These are phyloP conservation scores for Fraxinus greggii DNA, from an alignment of 305 asterid species.

Conservation along the genomic window DNA sequence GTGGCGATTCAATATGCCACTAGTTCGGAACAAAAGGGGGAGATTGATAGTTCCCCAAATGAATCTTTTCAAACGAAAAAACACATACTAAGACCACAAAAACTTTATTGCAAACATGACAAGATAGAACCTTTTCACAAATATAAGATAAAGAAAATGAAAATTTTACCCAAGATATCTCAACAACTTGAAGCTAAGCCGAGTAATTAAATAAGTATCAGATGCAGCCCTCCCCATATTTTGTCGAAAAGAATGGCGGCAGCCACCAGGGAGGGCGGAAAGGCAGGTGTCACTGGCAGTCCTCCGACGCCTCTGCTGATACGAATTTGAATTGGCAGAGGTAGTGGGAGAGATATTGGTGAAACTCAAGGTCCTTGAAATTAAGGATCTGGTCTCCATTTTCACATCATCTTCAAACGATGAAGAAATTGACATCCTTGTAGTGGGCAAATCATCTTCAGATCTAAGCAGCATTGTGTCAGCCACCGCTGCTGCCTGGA, in stretches of 20 bases:
- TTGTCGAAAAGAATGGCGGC: slow-evolving; percentile 35
- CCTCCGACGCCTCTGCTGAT: slow-evolving; percentile 63
- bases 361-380: slow-evolving; percentile 54
- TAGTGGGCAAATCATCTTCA: slow-evolving; percentile 41
- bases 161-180: slow-evolving; percentile 65
- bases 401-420: slow-evolving; percentile 39
- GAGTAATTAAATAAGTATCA: slow-evolving; percentile 54
- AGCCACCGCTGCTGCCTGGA: slow-evolving; percentile 23
- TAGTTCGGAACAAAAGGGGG: background rate
- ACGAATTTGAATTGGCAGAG: slow-evolving; percentile 25
- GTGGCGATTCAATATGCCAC: background rate
- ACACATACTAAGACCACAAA: background rate
- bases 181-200: slow-evolving; percentile 54
- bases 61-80: background rate
- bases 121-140: background rate
- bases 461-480: slow-evolving; percentile 55
- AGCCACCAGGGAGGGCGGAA: slow-evolving; percentile 29
- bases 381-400: slow-evolving; percentile 52
- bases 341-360: slow-evolving; percentile 22
- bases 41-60: background rate
- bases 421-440: slow-evolving; percentile 48
- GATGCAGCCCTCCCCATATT: slow-evolving; percentile 54
- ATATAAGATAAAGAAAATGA: background rate
- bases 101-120: background rate
- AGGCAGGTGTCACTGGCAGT: slow-evolving; percentile 55